A percentile compares a stretch with the other conserved stretches of the same genome.
Conservation (phyloP, 2,329 filamentous ascomycete genomes). For the Alternaria arborescens region DNA sequence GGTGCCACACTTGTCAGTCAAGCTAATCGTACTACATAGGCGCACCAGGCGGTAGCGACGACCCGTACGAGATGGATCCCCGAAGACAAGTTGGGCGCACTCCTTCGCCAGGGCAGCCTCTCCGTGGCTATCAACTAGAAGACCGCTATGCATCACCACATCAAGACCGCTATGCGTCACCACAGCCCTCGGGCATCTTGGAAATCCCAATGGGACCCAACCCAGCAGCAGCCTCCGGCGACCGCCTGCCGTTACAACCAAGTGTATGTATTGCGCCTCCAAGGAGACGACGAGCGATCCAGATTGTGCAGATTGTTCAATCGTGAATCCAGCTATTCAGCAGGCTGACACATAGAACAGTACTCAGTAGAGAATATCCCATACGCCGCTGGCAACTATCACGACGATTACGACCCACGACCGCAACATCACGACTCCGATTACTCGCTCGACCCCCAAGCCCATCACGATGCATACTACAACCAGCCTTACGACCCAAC, state of each 20-base stretch:
- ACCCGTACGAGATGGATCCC: conserved; percentile 59
- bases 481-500: conserved; percentile 81
- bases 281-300: not conserved
- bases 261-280: conserved; percentile 67
- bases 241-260: conserved; percentile 82
- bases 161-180: conserved; percentile 73
- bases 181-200: conserved; percentile 58
- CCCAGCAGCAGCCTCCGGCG: conserved; percentile 68
- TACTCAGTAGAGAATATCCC: conserved; percentile 77
- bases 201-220: conserved; percentile 74
- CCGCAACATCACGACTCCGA: conserved; percentile 64
- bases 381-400: conserved; percentile 69
- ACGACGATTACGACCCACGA: conserved; percentile 60
- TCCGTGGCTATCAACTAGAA: conserved; percentile 82
- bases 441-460: conserved; percentile 81
- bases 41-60: conserved; percentile 26
- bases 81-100: conserved; percentile 61
- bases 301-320: not conserved
- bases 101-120: conserved; percentile 78
- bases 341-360: conserved; percentile 47
- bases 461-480: conserved; percentile 88
- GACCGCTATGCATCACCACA: conserved; percentile 70
- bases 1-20: not conserved
- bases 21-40: conserved; percentile 29
- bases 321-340: not conserved